These are phyloP conservation scores for Mortierella antarctica DNA, from an alignment of 192 early-diverging fungal species.

Conservation along the genomic window DNA sequence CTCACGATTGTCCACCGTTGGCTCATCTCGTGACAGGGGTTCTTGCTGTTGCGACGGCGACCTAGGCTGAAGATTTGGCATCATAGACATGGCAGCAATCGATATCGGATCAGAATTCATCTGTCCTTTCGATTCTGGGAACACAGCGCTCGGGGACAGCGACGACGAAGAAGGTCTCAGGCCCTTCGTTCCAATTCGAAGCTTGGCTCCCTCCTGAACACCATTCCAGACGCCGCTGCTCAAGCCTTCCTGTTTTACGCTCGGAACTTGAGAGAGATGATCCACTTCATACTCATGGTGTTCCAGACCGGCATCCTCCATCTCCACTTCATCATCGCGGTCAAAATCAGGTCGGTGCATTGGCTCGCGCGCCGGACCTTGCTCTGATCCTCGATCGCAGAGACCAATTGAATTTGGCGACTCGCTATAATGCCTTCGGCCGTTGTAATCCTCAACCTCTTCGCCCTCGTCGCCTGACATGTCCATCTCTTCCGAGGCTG, in stretches of 20 bases:
- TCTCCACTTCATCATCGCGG: slow-evolving; percentile 3
- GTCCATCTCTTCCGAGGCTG: slow-evolving; percentile 22
- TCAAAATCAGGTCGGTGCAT: too few relatives aligned
- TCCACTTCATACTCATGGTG: too few relatives aligned
- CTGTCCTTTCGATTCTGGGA: not conserved
- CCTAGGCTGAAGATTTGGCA: not conserved
- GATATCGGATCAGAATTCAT: slow-evolving; percentile 5
- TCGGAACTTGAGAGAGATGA: too few relatives aligned
- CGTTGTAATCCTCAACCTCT: not conserved
- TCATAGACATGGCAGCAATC: slow-evolving; percentile 5
- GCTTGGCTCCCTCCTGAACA: slow-evolving; percentile 10
- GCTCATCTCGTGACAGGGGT: not conserved
- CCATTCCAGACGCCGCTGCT: not conserved
- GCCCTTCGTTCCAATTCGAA: slow-evolving; percentile 27
- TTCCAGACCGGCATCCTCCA: not conserved
- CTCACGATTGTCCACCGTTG: not conserved
- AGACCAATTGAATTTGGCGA: too few relatives aligned
- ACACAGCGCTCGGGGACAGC: not conserved
- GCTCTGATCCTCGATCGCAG: too few relatives aligned
- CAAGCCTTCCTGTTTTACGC: too few relatives aligned
- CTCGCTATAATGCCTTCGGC: not conserved
- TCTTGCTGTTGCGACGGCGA: not conserved
- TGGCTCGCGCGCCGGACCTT: too few relatives aligned
- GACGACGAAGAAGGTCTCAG: slow-evolving; percentile 7
- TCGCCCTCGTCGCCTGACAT: slow-evolving; percentile 19